Conservation (phyloP, 2,329 filamentous ascomycete species). For the Trichophaea hybrida region DNA sequence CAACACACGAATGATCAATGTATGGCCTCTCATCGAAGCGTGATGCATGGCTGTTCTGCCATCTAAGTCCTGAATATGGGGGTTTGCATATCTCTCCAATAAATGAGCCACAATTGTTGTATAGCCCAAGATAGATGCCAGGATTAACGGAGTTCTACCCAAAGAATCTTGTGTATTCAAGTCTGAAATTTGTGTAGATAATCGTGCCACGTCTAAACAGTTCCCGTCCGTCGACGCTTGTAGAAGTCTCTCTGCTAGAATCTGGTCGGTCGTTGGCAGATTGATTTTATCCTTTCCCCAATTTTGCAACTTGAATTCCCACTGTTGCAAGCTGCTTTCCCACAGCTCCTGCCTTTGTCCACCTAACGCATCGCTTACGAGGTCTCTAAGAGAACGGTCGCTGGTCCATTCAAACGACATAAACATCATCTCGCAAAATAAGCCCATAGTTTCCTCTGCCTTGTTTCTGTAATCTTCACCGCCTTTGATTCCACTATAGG, state of each 20-base stretch:
- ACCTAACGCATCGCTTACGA: too few species aligned
- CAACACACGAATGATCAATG: background rate
- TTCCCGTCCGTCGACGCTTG: background rate
- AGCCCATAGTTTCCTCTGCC: background rate
- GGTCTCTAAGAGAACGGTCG: too few species aligned
- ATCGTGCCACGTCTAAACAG: background rate
- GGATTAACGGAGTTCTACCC: background rate
- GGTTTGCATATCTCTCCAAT: background rate
- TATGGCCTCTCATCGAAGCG: constrained; percentile 1
- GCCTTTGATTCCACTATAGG: background rate
- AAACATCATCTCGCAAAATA: background rate
- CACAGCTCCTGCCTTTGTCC: background rate
- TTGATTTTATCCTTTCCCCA: background rate
- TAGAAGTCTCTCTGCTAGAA: background rate
- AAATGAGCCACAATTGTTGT: background rate
- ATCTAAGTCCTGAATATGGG: background rate
- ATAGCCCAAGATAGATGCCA: background rate
- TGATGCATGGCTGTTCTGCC: background rate
- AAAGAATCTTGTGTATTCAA: background rate
- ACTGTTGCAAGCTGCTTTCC: background rate
- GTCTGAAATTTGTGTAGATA: background rate
- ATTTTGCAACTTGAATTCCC: too few species aligned
- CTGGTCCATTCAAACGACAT: too few species aligned
- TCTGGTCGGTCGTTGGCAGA: background rate
- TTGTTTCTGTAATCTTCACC: background rate